Evolutionary conservation across 2,329 filamentous ascomycete species (phyloP).

Genomic region (Neopestalotiopsis sp.): DNA sequence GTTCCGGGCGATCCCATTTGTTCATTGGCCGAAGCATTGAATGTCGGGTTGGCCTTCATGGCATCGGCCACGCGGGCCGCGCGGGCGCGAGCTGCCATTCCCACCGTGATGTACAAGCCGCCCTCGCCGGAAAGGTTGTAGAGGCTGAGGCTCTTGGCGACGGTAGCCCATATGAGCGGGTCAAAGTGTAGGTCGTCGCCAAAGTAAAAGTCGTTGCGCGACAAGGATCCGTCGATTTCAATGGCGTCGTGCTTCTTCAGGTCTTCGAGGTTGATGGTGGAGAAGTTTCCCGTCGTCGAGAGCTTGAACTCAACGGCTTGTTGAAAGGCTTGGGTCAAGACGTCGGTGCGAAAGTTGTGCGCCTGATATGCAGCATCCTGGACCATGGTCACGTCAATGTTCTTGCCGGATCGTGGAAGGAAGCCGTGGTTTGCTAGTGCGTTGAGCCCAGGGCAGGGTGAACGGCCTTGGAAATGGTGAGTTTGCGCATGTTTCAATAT

Average conservation of each 20-base stretch:
- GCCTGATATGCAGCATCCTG: not conserved
- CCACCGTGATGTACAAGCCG: not conserved
- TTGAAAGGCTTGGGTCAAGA: not conserved
- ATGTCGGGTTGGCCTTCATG: not conserved
- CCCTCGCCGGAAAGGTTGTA: not conserved
- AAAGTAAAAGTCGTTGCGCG: slow-evolving; percentile 4
- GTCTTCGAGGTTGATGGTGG: slow-evolving; percentile 5
- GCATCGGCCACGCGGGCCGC: not conserved
- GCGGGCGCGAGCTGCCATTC: not conserved
- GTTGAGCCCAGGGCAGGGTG: slow-evolving; percentile 10
- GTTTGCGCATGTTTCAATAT: not conserved
- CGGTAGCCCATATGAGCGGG: not conserved
- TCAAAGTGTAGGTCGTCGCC: slow-evolving; percentile 6
- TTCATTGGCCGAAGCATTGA: not conserved
- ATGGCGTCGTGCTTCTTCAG: slow-evolving; percentile 1
- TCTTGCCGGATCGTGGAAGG: slow-evolving; percentile 8
- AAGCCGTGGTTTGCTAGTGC: slow-evolving; percentile 13
- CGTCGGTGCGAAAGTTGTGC: not conserved
- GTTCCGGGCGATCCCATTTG: not conserved
- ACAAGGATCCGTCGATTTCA: not conserved
- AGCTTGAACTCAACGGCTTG: not conserved
- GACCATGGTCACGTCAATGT: not conserved
- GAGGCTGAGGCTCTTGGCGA: not conserved
- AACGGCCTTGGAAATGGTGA: not conserved
- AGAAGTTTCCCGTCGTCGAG: not conserved